Base-by-base conservation (phyloP, 306 rosid genomes). In the Cicer bijugum region DNA sequence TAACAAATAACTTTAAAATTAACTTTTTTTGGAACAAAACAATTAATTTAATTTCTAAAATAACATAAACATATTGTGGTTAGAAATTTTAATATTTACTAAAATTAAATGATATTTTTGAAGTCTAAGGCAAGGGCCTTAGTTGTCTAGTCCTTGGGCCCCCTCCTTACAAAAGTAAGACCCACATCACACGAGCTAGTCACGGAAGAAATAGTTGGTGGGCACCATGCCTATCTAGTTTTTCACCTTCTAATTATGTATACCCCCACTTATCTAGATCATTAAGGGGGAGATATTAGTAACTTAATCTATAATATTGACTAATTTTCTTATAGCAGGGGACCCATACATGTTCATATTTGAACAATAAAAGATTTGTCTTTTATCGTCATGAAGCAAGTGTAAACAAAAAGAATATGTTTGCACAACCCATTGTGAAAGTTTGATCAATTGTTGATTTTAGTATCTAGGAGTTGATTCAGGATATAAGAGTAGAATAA, bases 301-400 rank as follows among this genome's bases (percentile, higher is more conserved):
- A 60, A 12, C 52, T 59, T 64, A 46, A 79, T 82, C 17, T 68
- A 82, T 42, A 28, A 15, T 65, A 69, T 57, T 57, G 38, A 57
- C 16, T 17, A 1, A 45, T 61, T 14, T 75, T 76, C 55, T 20
- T 23, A 12, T 39, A 17, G 48, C 5, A 35, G 57, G 73, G 64
- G 23, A 43, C 69, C 68, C 68, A 75, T 80, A 50, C 61, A 16
- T 46, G 67, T 62, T 65, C 78, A 90, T 86, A 88, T 88, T 84
- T 86, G 78, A 72, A 81, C 56, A 79, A 81, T 58, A 81, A 84
- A 84, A 71, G 77, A 84, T 83, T 85, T 83, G 87, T 88, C 89
- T 67, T 80, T 28, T 3, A 28, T 28, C 5, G 35, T 28, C 35
- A 28, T 28, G 5, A 57, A 69, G 7, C 67, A 52, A 63, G 67